Evolutionary conservation across 2,329 filamentous ascomycete genomes (phyloP).

Genomic region (Sarocladiaceae sp.): DNA sequence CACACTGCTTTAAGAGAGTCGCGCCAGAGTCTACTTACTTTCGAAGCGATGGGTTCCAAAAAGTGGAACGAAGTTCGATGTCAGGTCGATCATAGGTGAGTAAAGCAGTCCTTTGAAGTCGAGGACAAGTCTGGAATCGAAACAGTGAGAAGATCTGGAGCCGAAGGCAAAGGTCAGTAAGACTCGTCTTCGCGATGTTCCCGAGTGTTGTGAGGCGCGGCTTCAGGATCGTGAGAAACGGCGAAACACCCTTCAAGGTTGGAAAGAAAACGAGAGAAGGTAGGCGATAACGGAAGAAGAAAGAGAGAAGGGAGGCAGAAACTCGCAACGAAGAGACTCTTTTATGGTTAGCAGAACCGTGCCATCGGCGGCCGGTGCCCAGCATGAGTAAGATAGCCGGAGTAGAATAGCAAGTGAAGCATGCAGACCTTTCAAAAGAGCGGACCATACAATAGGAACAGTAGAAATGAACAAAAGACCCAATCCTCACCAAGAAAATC

Average conservation of each 20-base stretch:
- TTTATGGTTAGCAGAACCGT: not conserved
- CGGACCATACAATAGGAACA: not conserved
- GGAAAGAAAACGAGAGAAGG: not conserved
- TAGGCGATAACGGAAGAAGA: not conserved
- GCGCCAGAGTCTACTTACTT: too few relatives aligned
- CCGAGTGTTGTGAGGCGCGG: too few relatives aligned
- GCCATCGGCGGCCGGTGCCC: not conserved
- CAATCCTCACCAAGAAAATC: not conserved
- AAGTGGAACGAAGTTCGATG: too few relatives aligned
- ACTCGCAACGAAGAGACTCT: not conserved
- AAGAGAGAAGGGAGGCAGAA: not conserved
- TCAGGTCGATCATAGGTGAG: too few relatives aligned
- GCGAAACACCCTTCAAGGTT: not conserved
- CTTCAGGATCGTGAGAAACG: not conserved
- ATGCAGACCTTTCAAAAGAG: not conserved
- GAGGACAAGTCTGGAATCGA: too few relatives aligned
- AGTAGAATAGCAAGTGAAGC: constrained; percentile 1
- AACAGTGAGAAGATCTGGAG: constrained; percentile 1
- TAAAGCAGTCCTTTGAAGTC: too few relatives aligned
- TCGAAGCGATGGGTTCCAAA: too few relatives aligned
- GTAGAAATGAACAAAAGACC: not conserved
- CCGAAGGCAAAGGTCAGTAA: not conserved
- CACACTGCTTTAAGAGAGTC: too few relatives aligned
- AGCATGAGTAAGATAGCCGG: not conserved
- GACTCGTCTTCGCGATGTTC: not conserved